Evolutionary conservation across 2,329 filamentous ascomycete species (phyloP).

Genomic region (Rhynchosporium secalis): DNA sequence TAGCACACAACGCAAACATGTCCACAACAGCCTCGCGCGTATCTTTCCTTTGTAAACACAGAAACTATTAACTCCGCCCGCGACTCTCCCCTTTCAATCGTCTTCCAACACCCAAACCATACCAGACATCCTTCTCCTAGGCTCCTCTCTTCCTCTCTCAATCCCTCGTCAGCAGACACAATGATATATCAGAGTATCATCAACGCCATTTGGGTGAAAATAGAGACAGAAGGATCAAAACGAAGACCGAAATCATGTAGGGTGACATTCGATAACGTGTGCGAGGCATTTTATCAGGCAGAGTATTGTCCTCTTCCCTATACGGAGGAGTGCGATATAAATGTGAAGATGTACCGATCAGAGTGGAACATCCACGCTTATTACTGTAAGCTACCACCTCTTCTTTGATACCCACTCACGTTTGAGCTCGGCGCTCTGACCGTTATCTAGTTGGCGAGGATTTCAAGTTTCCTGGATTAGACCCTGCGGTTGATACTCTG

Average conservation of each 20-base stretch:
- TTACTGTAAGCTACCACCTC: constrained; percentile 5
- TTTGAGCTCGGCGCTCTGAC: not conserved
- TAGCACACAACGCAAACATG: not conserved
- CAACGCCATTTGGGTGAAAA: not conserved
- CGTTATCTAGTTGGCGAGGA: not conserved
- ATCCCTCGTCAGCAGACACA: not conserved
- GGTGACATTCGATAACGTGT: not conserved
- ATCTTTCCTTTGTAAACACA: not conserved
- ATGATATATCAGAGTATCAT: not conserved
- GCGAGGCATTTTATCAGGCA: not conserved
- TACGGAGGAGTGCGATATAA: not conserved
- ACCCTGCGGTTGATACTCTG: not conserved
- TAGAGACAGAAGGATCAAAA: not conserved
- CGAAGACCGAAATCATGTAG: not conserved
- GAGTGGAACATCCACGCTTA: constrained; percentile 12
- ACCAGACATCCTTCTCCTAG: not conserved
- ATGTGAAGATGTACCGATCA: not conserved
- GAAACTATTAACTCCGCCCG: too few species aligned
- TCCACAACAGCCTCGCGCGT: not conserved
- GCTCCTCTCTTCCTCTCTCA: not conserved
- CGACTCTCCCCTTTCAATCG: not conserved
- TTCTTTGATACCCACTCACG: not conserved
- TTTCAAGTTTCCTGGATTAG: not conserved
- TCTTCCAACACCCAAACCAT: not conserved
- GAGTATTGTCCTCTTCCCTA: not conserved